These are phyloP conservation scores for Phytophthora macrochlamydospora DNA, from an alignment of 352 stramenopile genomes.

Conservation along the genomic window DNA sequence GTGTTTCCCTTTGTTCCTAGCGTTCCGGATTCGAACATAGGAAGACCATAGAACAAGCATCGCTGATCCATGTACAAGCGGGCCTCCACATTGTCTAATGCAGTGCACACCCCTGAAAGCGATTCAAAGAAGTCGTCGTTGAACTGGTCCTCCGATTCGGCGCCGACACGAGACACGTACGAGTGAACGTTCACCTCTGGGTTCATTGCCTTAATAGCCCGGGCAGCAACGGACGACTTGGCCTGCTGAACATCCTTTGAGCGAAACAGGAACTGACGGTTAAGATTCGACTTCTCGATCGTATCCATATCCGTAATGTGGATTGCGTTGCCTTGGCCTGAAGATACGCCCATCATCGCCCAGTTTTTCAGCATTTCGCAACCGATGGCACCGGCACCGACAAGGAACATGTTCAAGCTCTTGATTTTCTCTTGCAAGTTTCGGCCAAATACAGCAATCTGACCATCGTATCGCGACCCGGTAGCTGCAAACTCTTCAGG, in stretches of 20 bases:
- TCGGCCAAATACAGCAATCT: conserved; percentile 92
- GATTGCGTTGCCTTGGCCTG: conserved; percentile 83
- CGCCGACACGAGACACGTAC: conserved; percentile 85
- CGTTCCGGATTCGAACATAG: conserved; percentile 99
- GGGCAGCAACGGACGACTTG: conserved; percentile 95
- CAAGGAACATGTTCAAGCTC: conserved; percentile 95
- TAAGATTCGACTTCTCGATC: conserved; percentile 99
- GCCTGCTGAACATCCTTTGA: conserved; percentile 96
- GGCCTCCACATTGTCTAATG: conserved; percentile 98
- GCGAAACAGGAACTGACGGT: conserved; percentile 99
- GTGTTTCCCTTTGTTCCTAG: conserved; percentile 99
- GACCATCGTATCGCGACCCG: conserved; percentile 92
- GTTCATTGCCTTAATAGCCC: conserved; percentile 96
- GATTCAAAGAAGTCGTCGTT: conserved; percentile 98
- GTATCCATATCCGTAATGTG: conserved; percentile 99
- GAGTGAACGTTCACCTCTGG: conserved; percentile 91
- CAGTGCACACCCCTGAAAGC: conserved; percentile 96
- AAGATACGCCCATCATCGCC: conserved; percentile 98
- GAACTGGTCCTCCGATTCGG: conserved; percentile 98
- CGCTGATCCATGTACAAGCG: conserved; percentile 97
- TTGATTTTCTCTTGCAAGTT: conserved; percentile 83
- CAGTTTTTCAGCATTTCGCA: conserved; percentile 99
- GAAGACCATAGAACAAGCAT: conserved; percentile 96
- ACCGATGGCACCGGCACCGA: conserved; percentile 98
- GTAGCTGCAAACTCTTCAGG: conserved; percentile 61